phyloP scores from a whole-genome alignment of 192 early-diverging fungal species.

The Funneliformis geosporum region DNA sequence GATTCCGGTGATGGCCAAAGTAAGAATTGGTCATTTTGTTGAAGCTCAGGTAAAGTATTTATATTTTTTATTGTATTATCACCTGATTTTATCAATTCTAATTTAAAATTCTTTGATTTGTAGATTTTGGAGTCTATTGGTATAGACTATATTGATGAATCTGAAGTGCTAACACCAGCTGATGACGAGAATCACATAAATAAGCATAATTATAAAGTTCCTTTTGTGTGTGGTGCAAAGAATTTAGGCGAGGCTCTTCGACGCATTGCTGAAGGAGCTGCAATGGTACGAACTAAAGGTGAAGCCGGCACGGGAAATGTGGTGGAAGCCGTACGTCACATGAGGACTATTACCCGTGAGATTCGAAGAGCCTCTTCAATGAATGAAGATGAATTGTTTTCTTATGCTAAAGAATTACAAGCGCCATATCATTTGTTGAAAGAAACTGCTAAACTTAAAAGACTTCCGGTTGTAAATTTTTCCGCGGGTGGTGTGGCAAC shows the following conservation, averaged over 20 bases:
- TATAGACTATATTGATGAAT: constrained; percentile 98
- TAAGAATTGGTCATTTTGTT: constrained; percentile 98
- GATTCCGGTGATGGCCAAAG: constrained; percentile 99
- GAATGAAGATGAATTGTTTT: constrained; percentile 88
- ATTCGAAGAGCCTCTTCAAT: constrained; percentile 85
- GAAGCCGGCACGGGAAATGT: constrained; percentile 99
- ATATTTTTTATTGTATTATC: not conserved
- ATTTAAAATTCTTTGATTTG: constrained; percentile 2
- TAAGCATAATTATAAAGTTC: constrained; percentile 91
- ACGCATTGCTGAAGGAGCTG: constrained; percentile 94
- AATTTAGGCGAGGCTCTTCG: constrained; percentile 98
- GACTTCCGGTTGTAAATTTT: constrained; percentile 98
- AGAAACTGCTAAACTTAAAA: constrained; percentile 82
- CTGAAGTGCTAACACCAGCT: constrained; percentile 93
- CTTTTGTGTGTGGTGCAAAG: constrained; percentile 95
- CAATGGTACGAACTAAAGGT: constrained; percentile 98
- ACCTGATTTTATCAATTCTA: constrained; percentile 13
- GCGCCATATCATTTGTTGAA: constrained; percentile 90
- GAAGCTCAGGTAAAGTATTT: constrained; percentile 75
- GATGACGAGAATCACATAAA: constrained; percentile 96
- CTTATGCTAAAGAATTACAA: constrained; percentile 95
- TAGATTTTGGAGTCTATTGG: constrained; percentile 87
- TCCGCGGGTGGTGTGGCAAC: constrained; percentile 97
- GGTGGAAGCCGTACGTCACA: constrained; percentile 96
- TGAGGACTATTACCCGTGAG: constrained; percentile 82